Conservation (phyloP, 768 basidiomycete genomes). For the Paxillus rubicundulus region DNA sequence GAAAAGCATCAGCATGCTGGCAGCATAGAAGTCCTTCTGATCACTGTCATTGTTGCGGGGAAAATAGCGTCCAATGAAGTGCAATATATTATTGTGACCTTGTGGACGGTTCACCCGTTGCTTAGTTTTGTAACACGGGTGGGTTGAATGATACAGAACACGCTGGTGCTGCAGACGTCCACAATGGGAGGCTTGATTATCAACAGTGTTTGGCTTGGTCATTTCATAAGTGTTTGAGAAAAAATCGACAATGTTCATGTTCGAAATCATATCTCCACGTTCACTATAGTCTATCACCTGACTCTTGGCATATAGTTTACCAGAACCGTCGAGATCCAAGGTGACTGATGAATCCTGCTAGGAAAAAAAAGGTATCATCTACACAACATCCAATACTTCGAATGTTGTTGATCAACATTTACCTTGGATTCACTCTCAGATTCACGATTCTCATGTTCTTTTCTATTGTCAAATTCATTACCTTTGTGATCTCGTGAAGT, state of each 20-base stretch:
- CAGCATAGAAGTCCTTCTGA: conserved; percentile 30
- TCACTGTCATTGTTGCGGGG: conserved; percentile 27
- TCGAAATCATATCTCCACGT: too few relatives aligned
- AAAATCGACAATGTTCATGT: conserved; percentile 7
- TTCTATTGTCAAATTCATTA: too few relatives aligned
- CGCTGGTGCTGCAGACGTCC: conserved; percentile 19
- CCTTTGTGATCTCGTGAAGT: too few relatives aligned
- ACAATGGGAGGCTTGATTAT: neutral
- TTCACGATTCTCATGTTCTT: too few relatives aligned
- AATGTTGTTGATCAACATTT: too few relatives aligned
- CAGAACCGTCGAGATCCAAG: too few relatives aligned
- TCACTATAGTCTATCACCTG: neutral
- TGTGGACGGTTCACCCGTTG: conserved; percentile 18
- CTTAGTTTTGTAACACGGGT: conserved; percentile 2
- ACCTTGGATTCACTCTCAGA: too few relatives aligned
- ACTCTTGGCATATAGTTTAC: neutral
- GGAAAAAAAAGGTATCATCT: too few relatives aligned
- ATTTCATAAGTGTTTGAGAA: conserved; percentile 35
- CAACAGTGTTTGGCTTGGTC: neutral
- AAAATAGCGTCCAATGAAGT: conserved; percentile 37
- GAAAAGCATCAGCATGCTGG: conserved; percentile 35
- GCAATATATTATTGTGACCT: conserved; percentile 35
- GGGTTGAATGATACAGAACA: conserved; percentile 15
- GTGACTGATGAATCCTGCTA: neutral
- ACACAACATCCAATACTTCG: too few relatives aligned